Evolutionary conservation across 148 eudicot species (phyloP), one percentile per base, ranked within the genome.

Genomic region (Amaranthus hypochondriacus): DNA sequence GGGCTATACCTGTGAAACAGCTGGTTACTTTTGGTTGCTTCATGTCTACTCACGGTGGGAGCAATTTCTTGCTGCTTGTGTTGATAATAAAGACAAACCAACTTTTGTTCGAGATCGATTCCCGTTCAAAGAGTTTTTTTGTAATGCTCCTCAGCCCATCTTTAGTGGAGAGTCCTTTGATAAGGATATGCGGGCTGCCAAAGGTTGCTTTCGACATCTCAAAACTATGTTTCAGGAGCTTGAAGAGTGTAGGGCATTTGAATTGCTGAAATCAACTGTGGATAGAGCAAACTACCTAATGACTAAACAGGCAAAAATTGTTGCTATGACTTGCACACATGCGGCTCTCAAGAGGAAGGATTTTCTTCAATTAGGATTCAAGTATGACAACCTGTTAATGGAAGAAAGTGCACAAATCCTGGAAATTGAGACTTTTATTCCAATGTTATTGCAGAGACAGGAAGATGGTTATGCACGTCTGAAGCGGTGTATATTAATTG

Each of bases 291-390:
- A 95, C 68, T 92, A 95, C 75, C 88, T 95, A 42, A 95, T 92
- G 96, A 95, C 93, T 53, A 95, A 95, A 78, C 97, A 95, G 81
- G 98, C 98, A 12, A 95, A 95, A 81, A 92, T 95, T 80, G 98
- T 95, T 53, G 98, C 98, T 11, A 95, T 95, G 98, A 95, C 98
- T 76, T 95, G 98, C 81, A 95, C 98, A 48, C 98, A 95, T 81
- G 98, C 98, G 48, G 98, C 98, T 69, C 96, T 95, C 44, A 95
- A 95, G 80, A 80, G 98, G 77, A 95, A 95, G 77, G 98, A 95
- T 83, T 95, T 95, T 77, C 93, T 95, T 68, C 84, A 95, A 70
- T 9, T 92, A 67, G 98, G 98, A 50, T 95, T 95, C 79, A 95
- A 95, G 79, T 95, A 95, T 76, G 98, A 95, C 80, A 95, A 95